Conservation (phyloP, 768 basidiomycete species). For the Tremella fuciformis region DNA sequence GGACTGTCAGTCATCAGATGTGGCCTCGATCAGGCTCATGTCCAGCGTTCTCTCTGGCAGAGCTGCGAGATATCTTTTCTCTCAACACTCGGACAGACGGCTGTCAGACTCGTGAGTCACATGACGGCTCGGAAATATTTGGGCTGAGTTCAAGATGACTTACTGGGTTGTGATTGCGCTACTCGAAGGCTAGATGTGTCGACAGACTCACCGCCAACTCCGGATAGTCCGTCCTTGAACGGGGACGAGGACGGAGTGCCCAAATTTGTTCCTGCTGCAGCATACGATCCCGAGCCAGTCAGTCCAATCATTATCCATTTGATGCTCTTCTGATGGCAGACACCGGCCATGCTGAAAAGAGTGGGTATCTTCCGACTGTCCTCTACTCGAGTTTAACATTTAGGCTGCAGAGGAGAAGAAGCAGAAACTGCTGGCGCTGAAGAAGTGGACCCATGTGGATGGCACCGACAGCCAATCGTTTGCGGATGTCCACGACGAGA, state of each 20-base stretch:
- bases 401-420: conserved; percentile 44
- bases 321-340: conserved; percentile 21
- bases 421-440: conserved; percentile 49
- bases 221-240: conserved; percentile 23
- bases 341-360: conserved; percentile 37
- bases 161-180: conserved; percentile 69
- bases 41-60: conserved; percentile 48
- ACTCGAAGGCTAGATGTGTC: conserved; percentile 26
- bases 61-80: conserved; percentile 93
- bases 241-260: conserved; percentile 26
- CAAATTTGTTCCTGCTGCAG: conserved; percentile 40
- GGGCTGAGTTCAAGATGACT: conserved; percentile 59
- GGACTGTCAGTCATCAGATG: conserved; percentile 63
- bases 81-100: conserved; percentile 66
- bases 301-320: conserved; percentile 12
- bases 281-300: conserved; percentile 47
- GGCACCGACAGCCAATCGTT: conserved; percentile 27
- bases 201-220: conserved; percentile 6
- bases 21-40: too few species aligned
- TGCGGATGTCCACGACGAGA: conserved; percentile 26
- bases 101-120: conserved; percentile 69
- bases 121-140: neutral
- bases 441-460: conserved; percentile 50
- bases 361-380: conserved; percentile 18
- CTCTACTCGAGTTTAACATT: neutral